Evolutionary conservation across 2,329 filamentous ascomycete species (phyloP).

Genomic region (Aspergillus fischeri): DNA sequence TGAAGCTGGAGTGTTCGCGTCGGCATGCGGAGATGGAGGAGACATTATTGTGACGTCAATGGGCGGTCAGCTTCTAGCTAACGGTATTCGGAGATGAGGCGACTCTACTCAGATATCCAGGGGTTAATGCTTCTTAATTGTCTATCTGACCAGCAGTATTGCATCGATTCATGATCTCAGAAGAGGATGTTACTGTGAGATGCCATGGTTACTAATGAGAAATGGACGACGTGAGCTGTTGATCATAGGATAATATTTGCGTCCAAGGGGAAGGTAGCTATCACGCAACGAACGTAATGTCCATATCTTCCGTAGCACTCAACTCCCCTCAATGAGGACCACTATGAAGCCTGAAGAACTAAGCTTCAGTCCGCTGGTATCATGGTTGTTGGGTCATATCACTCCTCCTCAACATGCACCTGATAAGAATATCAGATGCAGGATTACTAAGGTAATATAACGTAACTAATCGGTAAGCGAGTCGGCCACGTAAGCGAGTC

Average conservation of each 20-base stretch:
- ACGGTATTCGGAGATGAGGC: not conserved
- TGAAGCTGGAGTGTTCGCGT: not conserved
- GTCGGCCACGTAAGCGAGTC: too few species aligned
- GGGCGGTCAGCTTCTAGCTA: slow-evolving; percentile 4
- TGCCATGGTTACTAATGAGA: not conserved
- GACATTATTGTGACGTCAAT: slow-evolving; percentile 10
- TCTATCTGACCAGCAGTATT: not conserved
- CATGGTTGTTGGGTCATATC: not conserved
- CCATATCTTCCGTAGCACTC: not conserved
- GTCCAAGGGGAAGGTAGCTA: not conserved
- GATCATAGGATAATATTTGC: not conserved
- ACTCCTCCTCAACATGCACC: too few species aligned
- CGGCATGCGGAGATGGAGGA: not conserved
- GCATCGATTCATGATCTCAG: not conserved
- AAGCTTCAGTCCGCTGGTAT: not conserved
- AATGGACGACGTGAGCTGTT: not conserved
- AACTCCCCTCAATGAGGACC: not conserved
- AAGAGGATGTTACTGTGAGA: not conserved
- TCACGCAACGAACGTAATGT: not conserved
- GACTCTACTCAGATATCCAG: not conserved
- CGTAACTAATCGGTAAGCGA: too few species aligned
- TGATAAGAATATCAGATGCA: too few species aligned
- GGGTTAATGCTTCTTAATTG: not conserved
- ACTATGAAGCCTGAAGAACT: not conserved
- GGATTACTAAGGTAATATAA: too few species aligned